Conservation (phyloP, 2,329 filamentous ascomycete genomes). For the Pestalotiopsis sp. region DNA sequence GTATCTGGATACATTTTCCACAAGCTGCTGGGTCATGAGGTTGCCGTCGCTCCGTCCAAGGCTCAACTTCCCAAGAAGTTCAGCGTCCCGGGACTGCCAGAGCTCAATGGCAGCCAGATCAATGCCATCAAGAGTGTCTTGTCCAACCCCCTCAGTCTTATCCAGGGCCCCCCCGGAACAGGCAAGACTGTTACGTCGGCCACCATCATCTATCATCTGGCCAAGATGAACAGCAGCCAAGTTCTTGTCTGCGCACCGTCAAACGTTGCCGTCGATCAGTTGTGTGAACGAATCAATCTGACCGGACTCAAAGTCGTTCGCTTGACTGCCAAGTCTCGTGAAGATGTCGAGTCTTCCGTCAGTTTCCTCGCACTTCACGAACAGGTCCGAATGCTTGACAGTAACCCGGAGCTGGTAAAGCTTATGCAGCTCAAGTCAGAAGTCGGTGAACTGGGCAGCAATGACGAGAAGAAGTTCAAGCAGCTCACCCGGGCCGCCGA, state of each 20-base stretch:
- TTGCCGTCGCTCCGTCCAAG: constrained; percentile 93
- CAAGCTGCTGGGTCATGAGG: constrained; percentile 91
- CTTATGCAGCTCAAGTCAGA: constrained; percentile 92
- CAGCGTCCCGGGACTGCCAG: constrained; percentile 89
- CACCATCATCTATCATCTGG: constrained; percentile 96
- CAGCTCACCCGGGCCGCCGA: constrained; percentile 92
- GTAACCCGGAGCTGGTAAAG: constrained; percentile 90
- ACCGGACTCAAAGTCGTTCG: constrained; percentile 96
- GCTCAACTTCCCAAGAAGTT: constrained; percentile 95
- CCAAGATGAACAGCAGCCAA: constrained; percentile 92
- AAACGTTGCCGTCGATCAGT: constrained; percentile 97
- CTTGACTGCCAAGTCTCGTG: constrained; percentile 96
- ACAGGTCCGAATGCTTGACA: constrained; percentile 97
- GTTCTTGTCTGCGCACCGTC: constrained; percentile 96
- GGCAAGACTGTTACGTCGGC: constrained; percentile 99
- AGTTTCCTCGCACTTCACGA: constrained; percentile 94
- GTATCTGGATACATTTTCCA: constrained; percentile 99
- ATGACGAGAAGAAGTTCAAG: constrained; percentile 99
- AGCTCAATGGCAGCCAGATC: constrained; percentile 94
- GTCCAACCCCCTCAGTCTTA: constrained; percentile 90
- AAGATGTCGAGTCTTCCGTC: constrained; percentile 98
- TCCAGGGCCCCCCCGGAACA: constrained; percentile 94
- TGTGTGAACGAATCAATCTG: constrained; percentile 93
- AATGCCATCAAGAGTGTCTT: constrained; percentile 95
- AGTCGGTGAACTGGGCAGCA: constrained; percentile 86